phyloP scores from a whole-genome alignment of 2,329 filamentous ascomycete genomes.

The Cordyceps javanica region DNA sequence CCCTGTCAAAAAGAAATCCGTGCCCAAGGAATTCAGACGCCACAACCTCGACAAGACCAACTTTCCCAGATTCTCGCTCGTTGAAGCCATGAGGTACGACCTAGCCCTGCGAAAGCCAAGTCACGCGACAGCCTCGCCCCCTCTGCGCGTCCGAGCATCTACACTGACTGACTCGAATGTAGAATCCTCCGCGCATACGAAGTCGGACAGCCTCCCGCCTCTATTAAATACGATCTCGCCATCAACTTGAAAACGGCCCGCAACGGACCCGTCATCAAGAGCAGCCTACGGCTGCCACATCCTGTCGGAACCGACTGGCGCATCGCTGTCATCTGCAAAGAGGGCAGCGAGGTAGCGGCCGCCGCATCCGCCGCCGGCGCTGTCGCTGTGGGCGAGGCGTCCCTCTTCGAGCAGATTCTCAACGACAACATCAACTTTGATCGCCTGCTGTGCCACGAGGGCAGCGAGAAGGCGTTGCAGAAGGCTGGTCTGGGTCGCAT shows the following conservation, averaged over 20 bases:
- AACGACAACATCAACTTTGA: constrained; percentile 80
- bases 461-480: constrained; percentile 70
- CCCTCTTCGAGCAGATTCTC: constrained; percentile 72
- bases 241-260: constrained; percentile 77
- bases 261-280: constrained; percentile 81
- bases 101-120: background rate
- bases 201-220: constrained; percentile 70
- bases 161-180: constrained; percentile 14
- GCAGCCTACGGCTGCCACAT: constrained; percentile 80
- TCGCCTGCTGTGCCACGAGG: constrained; percentile 76
- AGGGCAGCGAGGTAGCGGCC: constrained; percentile 65
- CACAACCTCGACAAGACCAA: constrained; percentile 62
- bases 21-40: constrained; percentile 59
- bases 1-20: constrained; percentile 49
- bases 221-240: constrained; percentile 82
- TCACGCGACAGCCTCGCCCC: background rate
- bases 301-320: constrained; percentile 82
- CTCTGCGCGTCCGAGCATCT: background rate
- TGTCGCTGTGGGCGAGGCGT: constrained; percentile 75
- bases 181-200: constrained; percentile 90
- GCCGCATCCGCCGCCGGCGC: constrained; percentile 76
- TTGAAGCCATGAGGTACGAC: constrained; percentile 83
- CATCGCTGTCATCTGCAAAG: constrained; percentile 87
- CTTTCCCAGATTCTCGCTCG: constrained; percentile 64
- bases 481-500: constrained; percentile 76